phyloP scores from a whole-genome alignment of 495 filamentous ascomycete genomes.

The Aspergillus nidulans region DNA sequence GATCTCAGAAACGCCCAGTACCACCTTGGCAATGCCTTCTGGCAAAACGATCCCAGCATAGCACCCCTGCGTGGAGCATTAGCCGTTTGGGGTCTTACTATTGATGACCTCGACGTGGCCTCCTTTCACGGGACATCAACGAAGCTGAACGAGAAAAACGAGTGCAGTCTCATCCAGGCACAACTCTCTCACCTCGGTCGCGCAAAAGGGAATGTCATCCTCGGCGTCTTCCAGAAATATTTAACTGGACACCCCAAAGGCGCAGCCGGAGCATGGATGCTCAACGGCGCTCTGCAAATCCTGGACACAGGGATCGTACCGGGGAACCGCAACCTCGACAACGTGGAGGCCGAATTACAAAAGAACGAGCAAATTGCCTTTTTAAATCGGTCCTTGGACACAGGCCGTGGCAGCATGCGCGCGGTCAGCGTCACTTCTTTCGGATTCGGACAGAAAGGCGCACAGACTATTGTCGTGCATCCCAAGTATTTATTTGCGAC shows the following conservation, averaged over 20 bases:
- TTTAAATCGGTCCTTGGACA: conserved; percentile 90
- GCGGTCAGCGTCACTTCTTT: conserved; percentile 98
- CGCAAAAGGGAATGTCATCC: conserved; percentile 88
- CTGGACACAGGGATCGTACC: conserved; percentile 93
- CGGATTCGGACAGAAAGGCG: conserved; percentile 98
- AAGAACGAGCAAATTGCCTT: conserved; percentile 95
- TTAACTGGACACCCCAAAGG: conserved; percentile 98
- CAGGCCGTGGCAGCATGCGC: conserved; percentile 97
- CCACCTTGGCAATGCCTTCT: conserved; percentile 95
- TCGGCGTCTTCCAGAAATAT: conserved; percentile 99
- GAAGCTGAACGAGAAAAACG: conserved; percentile 99
- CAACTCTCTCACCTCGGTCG: conserved; percentile 93
- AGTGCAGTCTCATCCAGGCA: conserved; percentile 95
- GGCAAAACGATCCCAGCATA: conserved; percentile 90
- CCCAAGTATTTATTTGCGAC: conserved; percentile 92
- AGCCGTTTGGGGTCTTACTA: conserved; percentile 95
- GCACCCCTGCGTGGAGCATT: conserved; percentile 91
- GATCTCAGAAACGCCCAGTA: conserved; percentile 81
- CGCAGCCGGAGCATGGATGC: conserved; percentile 98
- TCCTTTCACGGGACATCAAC: conserved; percentile 99
- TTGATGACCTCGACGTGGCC: conserved; percentile 90
- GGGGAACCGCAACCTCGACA: conserved; percentile 97
- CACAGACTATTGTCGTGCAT: conserved; percentile 94
- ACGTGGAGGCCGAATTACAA: conserved; percentile 92
- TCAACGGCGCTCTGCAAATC: conserved; percentile 95